phyloP scores from a whole-genome alignment of 2,329 filamentous ascomycete species.

The Cladosporium sp. region DNA sequence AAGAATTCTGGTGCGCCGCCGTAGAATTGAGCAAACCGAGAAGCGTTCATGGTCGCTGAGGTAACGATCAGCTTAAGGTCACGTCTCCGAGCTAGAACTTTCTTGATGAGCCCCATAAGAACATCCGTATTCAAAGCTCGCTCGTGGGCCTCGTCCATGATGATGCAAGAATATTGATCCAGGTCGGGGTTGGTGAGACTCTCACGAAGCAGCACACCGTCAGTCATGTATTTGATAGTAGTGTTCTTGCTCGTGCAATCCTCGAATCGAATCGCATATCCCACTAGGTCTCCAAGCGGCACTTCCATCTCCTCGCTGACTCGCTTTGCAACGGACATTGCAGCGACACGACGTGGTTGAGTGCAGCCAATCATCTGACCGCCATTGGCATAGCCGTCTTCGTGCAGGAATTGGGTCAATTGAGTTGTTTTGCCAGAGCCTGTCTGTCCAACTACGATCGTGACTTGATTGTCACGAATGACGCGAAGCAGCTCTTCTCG shows the following conservation, averaged over 20 bases:
- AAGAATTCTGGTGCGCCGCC: slow-evolving; percentile 93
- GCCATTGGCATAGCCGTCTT: slow-evolving; percentile 82
- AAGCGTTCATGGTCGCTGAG: slow-evolving; percentile 97
- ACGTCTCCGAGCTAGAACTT: slow-evolving; percentile 79
- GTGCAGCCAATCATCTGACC: slow-evolving; percentile 89
- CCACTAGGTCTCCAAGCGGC: slow-evolving; percentile 76
- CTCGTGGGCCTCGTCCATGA: slow-evolving; percentile 99
- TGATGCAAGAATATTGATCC: slow-evolving; percentile 94
- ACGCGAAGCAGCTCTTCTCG: slow-evolving; percentile 86
- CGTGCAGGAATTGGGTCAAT: slow-evolving; percentile 89
- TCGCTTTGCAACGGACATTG: slow-evolving; percentile 98
- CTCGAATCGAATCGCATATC: slow-evolving; percentile 96
- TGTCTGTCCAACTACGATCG: slow-evolving; percentile 94
- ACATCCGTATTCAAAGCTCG: slow-evolving; percentile 95
- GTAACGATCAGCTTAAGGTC: slow-evolving; percentile 97
- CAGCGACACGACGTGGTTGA: slow-evolving; percentile 89
- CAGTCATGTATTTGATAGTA: slow-evolving; percentile 98
- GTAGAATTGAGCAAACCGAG: slow-evolving; percentile 92
- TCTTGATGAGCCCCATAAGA: slow-evolving; percentile 95
- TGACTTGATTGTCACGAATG: slow-evolving; percentile 92
- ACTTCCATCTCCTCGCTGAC: slow-evolving; percentile 99
- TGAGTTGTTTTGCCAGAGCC: slow-evolving; percentile 98
- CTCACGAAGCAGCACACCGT: slow-evolving; percentile 88
- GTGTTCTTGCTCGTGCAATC: slow-evolving; percentile 96
- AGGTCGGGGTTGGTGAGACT: slow-evolving; percentile 88